Conservation (phyloP, 345 rosid genomes). For the Citrus sp. region DNA sequence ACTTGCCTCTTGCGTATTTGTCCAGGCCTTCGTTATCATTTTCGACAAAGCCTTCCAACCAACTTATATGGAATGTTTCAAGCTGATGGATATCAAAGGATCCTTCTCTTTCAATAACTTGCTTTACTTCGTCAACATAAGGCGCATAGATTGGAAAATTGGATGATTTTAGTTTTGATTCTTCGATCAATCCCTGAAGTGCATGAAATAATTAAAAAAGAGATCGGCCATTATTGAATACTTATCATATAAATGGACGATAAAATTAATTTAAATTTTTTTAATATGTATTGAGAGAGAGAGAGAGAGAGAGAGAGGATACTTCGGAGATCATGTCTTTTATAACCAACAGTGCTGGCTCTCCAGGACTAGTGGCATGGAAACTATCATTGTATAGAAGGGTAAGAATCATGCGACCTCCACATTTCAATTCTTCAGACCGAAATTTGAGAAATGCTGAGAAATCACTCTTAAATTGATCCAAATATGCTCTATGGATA, state of each 20-base stretch:
- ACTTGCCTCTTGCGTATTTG: conserved; percentile 4
- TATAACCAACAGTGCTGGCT: not conserved
- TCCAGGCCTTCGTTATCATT: not conserved
- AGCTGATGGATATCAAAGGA: not conserved
- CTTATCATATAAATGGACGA: no score
- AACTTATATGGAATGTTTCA: not conserved
- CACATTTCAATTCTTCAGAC: conserved; percentile 5
- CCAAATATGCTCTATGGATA: conserved; percentile 5
- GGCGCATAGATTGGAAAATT: conserved; percentile 11
- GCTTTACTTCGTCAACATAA: conserved; percentile 7
- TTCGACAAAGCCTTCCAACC: conserved; percentile 11
- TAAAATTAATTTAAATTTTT: not conserved
- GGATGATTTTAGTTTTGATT: conserved; percentile 7
- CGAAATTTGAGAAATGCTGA: conserved; percentile 12
- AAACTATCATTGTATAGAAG: not conserved
- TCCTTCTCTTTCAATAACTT: conserved; percentile 8
- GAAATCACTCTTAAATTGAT: conserved; percentile 16
- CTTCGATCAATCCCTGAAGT: conserved; percentile 5
- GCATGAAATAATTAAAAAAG: not conserved
- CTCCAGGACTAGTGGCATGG: not conserved
- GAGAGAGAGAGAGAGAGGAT: not conserved
- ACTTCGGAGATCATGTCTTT: conserved; percentile 19
- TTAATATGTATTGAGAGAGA: not conserved
- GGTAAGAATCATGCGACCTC: conserved; percentile 16
- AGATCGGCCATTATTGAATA: no score